phyloP scores from a whole-genome alignment of 106 monocot species.

The Dendrobium catenatum region DNA sequence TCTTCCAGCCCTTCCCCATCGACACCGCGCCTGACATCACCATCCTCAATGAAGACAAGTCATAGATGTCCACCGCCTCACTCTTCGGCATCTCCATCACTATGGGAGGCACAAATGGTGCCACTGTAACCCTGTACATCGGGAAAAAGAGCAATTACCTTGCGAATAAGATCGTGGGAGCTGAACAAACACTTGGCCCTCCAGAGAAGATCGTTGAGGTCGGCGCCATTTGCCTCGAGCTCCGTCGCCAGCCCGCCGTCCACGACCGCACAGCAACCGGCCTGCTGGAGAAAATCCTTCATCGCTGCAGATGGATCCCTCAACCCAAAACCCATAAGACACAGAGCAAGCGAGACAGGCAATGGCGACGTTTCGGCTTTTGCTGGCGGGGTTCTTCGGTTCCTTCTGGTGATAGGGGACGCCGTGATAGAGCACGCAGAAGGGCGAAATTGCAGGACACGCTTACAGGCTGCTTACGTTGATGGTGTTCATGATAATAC shows the following conservation, averaged over 20 bases:
- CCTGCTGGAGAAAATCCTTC: constrained; percentile 30
- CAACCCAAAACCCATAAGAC: constrained; percentile 6
- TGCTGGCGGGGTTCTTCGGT: neutral
- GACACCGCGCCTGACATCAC: no score
- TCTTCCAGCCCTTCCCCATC: no score
- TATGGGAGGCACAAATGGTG: no score
- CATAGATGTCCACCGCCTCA: no score
- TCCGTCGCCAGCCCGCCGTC: constrained; percentile 93
- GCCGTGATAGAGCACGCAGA: no score
- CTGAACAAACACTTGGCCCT: constrained; percentile 66
- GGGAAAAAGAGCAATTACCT: constrained; percentile 23
- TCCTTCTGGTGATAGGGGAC: neutral
- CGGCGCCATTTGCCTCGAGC: constrained; percentile 82
- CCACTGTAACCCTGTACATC: no score
- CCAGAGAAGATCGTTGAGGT: constrained; percentile 90
- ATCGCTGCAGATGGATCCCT: constrained; percentile 9
- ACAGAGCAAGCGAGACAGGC: neutral
- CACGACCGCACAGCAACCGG: constrained; percentile 64
- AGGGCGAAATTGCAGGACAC: no score
- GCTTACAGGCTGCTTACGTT: no score
- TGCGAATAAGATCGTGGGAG: constrained; percentile 67
- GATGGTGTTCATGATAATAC: no score
- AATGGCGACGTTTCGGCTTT: neutral
- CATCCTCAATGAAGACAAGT: no score
- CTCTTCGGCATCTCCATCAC: no score